Base-by-base conservation (phyloP, 73 alveolate species). In the Tetrahymena borealis region DNA sequence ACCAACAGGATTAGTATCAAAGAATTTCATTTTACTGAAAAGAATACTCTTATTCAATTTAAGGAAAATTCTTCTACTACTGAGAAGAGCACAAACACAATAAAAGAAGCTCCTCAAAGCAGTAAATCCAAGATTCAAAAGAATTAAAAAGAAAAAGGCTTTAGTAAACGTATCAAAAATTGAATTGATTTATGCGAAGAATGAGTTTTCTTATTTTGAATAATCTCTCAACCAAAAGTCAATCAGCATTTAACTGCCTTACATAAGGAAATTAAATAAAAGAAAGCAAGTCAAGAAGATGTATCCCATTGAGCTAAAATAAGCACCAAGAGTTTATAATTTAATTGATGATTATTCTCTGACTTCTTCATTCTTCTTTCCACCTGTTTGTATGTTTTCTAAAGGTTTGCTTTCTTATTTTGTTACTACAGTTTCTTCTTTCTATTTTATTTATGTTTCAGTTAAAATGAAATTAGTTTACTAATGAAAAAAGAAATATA, bases 301-400 rank as follows among this genome's bases (percentile, higher is more conserved):
- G 3, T n/a, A 85, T 33, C 93, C 77, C 95, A 93, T 93, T 38
- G 90, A 40, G 35, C 77, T 39, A 35, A 93, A 11, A 39, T 85
- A 93, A 31, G 90, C 40, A 4, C 36, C 39, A 31, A 93, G 78
- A 38, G 95, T 93, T 38, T 93, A 93, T 39, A 85, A 42, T 11
- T 91, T 94, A 24, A 95, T 95, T 24, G 37, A 90, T 32, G 95
- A 96, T 32, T 24, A 32, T 90, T 93, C 94, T 78, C 94, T 93
- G 24, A 94, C 96, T 94, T 95, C 97, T 11, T 95, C 97, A n/a
- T 93, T 94, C 32, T 28, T 77, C 38, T 93, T 78, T 28, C n/a
- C n/a, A n/a, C n/a, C n/a, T n/a, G n/a, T n/a, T n/a, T n/a, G n/a
- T n/a, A n/a, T n/a, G n/a, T n/a, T n/a, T n/a, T n/a, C n/a, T n/a